Evolutionary conservation across 2,329 filamentous ascomycete species (phyloP).

Genomic region (Penicillium sp.): DNA sequence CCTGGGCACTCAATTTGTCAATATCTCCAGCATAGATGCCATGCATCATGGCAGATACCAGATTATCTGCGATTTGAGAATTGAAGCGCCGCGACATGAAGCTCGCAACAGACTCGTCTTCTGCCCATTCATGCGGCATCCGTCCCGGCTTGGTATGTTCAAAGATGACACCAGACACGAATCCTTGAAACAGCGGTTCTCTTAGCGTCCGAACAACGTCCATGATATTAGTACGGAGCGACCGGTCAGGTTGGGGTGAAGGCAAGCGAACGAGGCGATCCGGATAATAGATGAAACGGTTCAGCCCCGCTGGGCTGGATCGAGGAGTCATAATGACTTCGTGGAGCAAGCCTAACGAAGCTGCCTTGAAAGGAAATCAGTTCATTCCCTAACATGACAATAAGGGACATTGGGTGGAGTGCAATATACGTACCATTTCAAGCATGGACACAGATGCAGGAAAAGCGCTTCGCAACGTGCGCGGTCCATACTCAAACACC

Average conservation of each 20-base stretch:
- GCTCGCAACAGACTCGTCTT: conserved; percentile 69
- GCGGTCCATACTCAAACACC: conserved; percentile 78
- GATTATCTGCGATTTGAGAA: conserved; percentile 62
- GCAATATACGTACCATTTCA: conserved; percentile 63
- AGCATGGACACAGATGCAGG: conserved; percentile 65
- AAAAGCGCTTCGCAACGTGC: conserved; percentile 63
- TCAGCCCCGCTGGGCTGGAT: conserved; percentile 52
- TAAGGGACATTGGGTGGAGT: background rate
- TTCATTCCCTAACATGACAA: conserved; percentile 5
- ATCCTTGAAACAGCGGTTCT: conserved; percentile 57
- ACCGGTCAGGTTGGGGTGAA: conserved; percentile 34
- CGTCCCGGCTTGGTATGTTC: conserved; percentile 35
- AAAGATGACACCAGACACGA: conserved; percentile 35
- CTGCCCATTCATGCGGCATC: conserved; percentile 29
- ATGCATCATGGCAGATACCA: conserved; percentile 73
- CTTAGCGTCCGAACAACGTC: conserved; percentile 37
- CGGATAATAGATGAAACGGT: conserved; percentile 84
- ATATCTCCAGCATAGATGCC: conserved; percentile 93
- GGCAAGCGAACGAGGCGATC: conserved; percentile 71
- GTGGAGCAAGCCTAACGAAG: conserved; percentile 55
- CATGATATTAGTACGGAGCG: conserved; percentile 28
- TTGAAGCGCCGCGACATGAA: conserved; percentile 60
- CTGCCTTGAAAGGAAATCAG: conserved; percentile 48
- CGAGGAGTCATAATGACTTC: conserved; percentile 56
- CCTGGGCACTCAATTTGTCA: conserved; percentile 70